A percentile compares a stretch with the other conserved stretches of the same genome.
Evolutionary conservation across 2,329 filamentous ascomycete species (phyloP).

Genomic region (Aaosphaeria arxii): DNA sequence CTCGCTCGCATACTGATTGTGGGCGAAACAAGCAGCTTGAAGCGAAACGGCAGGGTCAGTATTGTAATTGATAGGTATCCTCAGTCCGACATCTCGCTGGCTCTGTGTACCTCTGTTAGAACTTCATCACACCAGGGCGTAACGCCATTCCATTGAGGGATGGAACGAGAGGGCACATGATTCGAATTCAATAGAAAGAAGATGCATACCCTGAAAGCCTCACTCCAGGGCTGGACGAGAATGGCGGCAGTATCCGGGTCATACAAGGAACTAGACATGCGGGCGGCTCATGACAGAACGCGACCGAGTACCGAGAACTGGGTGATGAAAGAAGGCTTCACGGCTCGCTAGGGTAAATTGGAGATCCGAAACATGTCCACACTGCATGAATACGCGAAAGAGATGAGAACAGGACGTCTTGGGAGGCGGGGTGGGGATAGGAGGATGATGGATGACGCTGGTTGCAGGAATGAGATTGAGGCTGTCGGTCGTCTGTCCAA

Average conservation of each 20-base stretch:
- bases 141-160: background rate
- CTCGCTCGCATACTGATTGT: conserved; percentile 52
- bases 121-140: background rate
- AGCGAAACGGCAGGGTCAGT: conserved; percentile 57
- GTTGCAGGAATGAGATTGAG: conserved; percentile 1
- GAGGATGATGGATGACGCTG: background rate
- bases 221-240: conserved; percentile 25
- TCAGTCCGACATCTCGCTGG: conserved; percentile 58
- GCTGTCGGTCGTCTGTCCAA: conserved; percentile 2
- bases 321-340: too few species aligned
- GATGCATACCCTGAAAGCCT: conserved; percentile 27
- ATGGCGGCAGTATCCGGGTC: conserved; percentile 25
- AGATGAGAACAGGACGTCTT: background rate
- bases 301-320: background rate
- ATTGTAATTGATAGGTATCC: conserved; percentile 62
- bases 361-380: too few species aligned
- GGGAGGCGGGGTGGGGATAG: background rate
- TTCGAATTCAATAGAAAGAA: too few species aligned
- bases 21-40: conserved; percentile 57
- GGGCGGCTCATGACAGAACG: background rate
- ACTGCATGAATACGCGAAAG: background rate
- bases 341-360: conserved; percentile 1
- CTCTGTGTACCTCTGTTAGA: conserved; percentile 41
- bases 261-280: conserved; percentile 27
- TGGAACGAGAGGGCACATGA: background rate